Conservation (phyloP, 2,329 filamentous ascomycete species). For the Stemphylium lycopersici region DNA sequence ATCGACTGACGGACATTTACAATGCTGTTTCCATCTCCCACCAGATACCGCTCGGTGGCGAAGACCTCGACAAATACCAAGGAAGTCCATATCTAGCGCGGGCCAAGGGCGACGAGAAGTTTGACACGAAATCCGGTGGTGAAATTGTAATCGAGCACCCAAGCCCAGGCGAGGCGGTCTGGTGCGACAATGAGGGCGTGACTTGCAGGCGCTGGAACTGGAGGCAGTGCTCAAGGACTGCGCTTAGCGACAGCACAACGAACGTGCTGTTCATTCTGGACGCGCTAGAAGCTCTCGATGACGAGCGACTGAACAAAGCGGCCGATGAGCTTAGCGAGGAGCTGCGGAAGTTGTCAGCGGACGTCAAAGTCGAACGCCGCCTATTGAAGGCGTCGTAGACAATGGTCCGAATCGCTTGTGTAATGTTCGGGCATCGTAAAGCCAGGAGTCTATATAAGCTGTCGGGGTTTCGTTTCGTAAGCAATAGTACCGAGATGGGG, state of each 20-base stretch:
- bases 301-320: conserved; percentile 34
- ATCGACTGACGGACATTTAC: conserved; percentile 50
- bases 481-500: too few relatives aligned
- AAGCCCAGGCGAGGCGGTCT: conserved; percentile 46
- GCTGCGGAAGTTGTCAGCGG: conserved; percentile 22
- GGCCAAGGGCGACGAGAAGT: conserved; percentile 44
- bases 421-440: too few relatives aligned
- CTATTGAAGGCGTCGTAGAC: background rate
- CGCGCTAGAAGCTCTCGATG: conserved; percentile 21
- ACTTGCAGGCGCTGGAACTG: conserved; percentile 52
- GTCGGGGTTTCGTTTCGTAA: too few relatives aligned
- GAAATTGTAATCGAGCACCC: conserved; percentile 30
- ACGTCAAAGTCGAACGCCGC: conserved; percentile 8
- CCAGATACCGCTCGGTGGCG: conserved; percentile 49
- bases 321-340: conserved; percentile 34
- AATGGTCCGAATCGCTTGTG: background rate
- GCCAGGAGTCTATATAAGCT: too few relatives aligned
- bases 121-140: conserved; percentile 40
- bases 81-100: conserved; percentile 41
- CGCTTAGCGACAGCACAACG: conserved; percentile 43
- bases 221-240: conserved; percentile 48
- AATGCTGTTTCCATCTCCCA: conserved; percentile 50
- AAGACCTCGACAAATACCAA: conserved; percentile 49
- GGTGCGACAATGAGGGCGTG: conserved; percentile 48
- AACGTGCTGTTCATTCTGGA: conserved; percentile 48